Conservation (phyloP, 2,329 filamentous ascomycete genomes). For the Pseudocercospora vitis region DNA sequence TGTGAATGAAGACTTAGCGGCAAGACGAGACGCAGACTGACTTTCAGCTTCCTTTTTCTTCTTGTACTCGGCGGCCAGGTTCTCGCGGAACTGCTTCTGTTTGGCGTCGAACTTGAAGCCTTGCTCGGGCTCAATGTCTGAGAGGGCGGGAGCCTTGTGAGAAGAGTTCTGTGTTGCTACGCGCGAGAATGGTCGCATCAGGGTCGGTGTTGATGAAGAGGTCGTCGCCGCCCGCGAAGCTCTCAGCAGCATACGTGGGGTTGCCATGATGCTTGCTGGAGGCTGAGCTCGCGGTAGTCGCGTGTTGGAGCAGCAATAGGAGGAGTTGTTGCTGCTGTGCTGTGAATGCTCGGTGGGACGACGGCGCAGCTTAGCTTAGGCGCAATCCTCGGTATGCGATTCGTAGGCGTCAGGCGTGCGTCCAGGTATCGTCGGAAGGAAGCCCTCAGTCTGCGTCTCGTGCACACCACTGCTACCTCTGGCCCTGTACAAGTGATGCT, state of each 20-base stretch:
- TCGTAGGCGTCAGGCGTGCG: not conserved
- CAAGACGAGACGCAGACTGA: slow-evolving; percentile 56
- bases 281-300: slow-evolving; percentile 1
- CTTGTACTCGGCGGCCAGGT: slow-evolving; percentile 73
- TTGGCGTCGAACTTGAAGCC: slow-evolving; percentile 76
- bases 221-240: slow-evolving; percentile 12
- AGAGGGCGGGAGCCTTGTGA: slow-evolving; percentile 66
- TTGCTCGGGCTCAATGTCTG: slow-evolving; percentile 75
- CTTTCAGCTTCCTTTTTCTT: slow-evolving; percentile 79
- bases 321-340: not conserved
- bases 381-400: not conserved
- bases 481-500: too few relatives aligned
- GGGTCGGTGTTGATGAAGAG: slow-evolving; percentile 8
- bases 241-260: slow-evolving; percentile 6
- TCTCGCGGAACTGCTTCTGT: slow-evolving; percentile 83
- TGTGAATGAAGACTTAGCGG: slow-evolving; percentile 38
- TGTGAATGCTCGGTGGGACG: not conserved
- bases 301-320: not conserved
- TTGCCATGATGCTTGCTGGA: slow-evolving; percentile 7
- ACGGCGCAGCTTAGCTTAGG: not conserved
- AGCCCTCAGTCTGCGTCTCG: too few relatives aligned
- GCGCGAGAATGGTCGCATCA: slow-evolving; percentile 21
- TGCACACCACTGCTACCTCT: too few relatives aligned
- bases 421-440: not conserved
- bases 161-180: slow-evolving; percentile 15